These are phyloP conservation scores for Chlorophyllum brunneum DNA, from an alignment of 768 basidiomycete species.

Conservation along the genomic window DNA sequence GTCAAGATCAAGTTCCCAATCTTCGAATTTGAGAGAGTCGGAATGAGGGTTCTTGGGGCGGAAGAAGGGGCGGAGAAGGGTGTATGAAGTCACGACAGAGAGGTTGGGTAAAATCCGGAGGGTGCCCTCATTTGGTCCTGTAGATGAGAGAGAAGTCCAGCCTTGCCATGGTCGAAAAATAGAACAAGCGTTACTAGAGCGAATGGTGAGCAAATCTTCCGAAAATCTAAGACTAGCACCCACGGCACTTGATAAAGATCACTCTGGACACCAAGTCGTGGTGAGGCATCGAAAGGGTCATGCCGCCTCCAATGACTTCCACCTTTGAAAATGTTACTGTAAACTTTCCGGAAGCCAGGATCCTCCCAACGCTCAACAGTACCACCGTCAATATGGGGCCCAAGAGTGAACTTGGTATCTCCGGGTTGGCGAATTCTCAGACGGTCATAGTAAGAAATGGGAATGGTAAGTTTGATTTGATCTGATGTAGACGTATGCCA, in stretches of 20 bases:
- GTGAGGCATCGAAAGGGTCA: slow-evolving; percentile 47
- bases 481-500: slow-evolving; percentile 48
- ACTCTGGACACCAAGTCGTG: slow-evolving; percentile 46
- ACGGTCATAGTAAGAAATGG: slow-evolving; percentile 76
- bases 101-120: slow-evolving; percentile 59
- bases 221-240: slow-evolving; percentile 18
- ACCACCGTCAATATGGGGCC: slow-evolving; percentile 55
- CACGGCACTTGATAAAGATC: slow-evolving; percentile 62
- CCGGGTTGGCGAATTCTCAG: slow-evolving; percentile 72
- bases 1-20: slow-evolving; percentile 56
- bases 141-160: slow-evolving; percentile 50
- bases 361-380: slow-evolving; percentile 58
- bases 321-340: slow-evolving; percentile 40
- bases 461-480: slow-evolving; percentile 45
- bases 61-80: slow-evolving; percentile 68
- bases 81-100: slow-evolving; percentile 51
- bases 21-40: slow-evolving; percentile 33
- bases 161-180: slow-evolving; percentile 58
- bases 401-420: slow-evolving; percentile 62
- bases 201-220: slow-evolving; percentile 12
- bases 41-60: slow-evolving; percentile 25
- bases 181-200: slow-evolving; percentile 54
- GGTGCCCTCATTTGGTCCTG: slow-evolving; percentile 59
- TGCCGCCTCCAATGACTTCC: slow-evolving; percentile 41
- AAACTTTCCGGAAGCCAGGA: slow-evolving; percentile 34